Base-by-base conservation (phyloP, 148 eudicot genomes). In the Diospyros lotus region DNA sequence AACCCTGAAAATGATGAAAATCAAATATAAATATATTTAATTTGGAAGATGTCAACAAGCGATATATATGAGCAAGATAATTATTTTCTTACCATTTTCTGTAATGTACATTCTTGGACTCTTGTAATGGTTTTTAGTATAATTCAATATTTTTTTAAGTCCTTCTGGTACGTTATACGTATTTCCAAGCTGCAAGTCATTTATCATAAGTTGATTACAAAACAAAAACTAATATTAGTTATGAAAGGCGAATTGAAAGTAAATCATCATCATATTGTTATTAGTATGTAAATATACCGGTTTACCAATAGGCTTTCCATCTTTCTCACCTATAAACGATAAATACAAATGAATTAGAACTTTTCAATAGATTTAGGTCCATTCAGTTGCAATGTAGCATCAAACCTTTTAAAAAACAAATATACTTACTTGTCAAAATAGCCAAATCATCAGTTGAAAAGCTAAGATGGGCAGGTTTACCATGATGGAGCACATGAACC, bases 91-190 rank as follows among this genome's bases (percentile, higher is more conserved):
- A 75, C 77, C 77, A 55, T 70, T 67, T n/a, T 76, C 78, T 44
- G 78, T 76, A 41, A 76, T 68, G 38, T 68, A 76, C 58, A 76
- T 68, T 13, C 5, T 58, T 5, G 78, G 78, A 68, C 68, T 46
- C 15, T 76, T 76, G 70, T 76, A 76, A 56, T 68, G 68, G 17
- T 67, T 50, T 39, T 76, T 76, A 46, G 73, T 76, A 63, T 76
- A 68, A 46, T 58, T 5, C 4, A 76, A 54, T 5, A 76, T 58
- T 3, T 76, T 73, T 6, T 48, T 4, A 38, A 76, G 53, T 76
- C 78, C 78, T 76, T 68, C 51, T 15, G 45, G 43, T 38, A 39
- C 9, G 28, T 2, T 28, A 38, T 6, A 12, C 66, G 14, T 8
- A 11, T 3, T 44, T 3, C 4, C 45, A 42, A n/a, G 8, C 18